Conservation (phyloP, 495 filamentous ascomycete species). For the Neurospora sp. region DNA sequence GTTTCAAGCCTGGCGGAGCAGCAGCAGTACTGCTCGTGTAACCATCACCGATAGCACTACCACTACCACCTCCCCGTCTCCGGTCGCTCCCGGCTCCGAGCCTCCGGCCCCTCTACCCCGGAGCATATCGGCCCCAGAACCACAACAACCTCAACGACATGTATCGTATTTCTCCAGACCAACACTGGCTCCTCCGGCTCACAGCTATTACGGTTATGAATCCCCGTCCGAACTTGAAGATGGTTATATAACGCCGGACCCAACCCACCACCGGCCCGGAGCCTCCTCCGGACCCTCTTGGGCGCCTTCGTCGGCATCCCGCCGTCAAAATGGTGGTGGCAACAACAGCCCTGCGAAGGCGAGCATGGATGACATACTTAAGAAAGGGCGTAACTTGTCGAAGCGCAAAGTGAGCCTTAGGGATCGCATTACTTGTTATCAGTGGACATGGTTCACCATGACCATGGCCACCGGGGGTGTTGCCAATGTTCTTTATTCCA, state of each 20-base stretch:
- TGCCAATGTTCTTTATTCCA: conserved; percentile 62
- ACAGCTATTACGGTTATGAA: conserved; percentile 1
- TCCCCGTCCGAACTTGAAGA: conserved; percentile 9
- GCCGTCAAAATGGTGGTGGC: neutral
- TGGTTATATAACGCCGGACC: neutral
- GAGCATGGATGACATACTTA: conserved; percentile 23
- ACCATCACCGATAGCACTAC: conserved; percentile 33
- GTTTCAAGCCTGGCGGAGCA: conserved; percentile 69
- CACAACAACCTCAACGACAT: neutral
- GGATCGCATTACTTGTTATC: conserved; percentile 37
- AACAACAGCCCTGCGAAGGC: conserved; percentile 3
- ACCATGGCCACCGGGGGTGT: conserved; percentile 82
- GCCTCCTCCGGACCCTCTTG: neutral
- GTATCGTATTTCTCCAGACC: neutral
- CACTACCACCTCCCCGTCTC: neutral
- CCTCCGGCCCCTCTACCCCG: neutral
- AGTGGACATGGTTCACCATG: conserved; percentile 65
- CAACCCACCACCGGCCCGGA: neutral
- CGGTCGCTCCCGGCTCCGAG: neutral
- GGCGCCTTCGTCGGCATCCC: neutral
- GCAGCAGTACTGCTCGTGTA: conserved; percentile 66
- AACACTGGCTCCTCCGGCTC: neutral
- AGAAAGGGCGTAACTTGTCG: conserved; percentile 12
- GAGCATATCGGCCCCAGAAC: neutral
- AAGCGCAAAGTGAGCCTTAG: conserved; percentile 26